These are phyloP conservation scores for Leishmania tarentolae DNA, from an alignment of 208 protist species.

Conservation along the genomic window DNA sequence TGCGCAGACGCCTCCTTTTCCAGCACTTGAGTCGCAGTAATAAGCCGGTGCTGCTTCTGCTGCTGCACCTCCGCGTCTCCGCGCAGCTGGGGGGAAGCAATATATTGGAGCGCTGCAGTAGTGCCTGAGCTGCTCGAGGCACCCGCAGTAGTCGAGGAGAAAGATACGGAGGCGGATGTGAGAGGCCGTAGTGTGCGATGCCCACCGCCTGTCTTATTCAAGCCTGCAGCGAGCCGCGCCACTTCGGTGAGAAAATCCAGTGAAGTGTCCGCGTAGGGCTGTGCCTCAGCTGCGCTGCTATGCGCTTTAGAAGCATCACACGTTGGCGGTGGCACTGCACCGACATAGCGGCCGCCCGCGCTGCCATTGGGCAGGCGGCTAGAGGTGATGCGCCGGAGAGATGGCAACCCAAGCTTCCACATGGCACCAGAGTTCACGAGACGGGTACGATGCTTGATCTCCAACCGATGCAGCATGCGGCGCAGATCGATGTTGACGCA, in stretches of 20 bases:
- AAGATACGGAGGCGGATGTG: neutral
- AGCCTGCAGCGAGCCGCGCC: neutral
- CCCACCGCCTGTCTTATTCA: neutral
- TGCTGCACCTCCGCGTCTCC: neutral
- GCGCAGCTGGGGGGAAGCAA: neutral
- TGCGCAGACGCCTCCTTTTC: slow-evolving; percentile 43
- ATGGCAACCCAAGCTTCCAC: slow-evolving; percentile 35
- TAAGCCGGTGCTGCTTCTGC: slow-evolving; percentile 38
- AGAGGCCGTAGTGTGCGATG: neutral
- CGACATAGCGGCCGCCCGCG: neutral
- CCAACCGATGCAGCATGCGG: slow-evolving; percentile 30
- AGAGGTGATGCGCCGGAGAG: slow-evolving; percentile 8
- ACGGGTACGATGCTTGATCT: slow-evolving; percentile 39
- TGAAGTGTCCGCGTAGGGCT: slow-evolving; percentile 4
- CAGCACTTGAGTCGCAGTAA: slow-evolving; percentile 47
- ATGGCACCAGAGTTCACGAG: slow-evolving; percentile 45
- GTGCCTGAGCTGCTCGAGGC: neutral
- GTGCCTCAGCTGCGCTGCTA: neutral
- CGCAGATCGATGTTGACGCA: slow-evolving; percentile 39
- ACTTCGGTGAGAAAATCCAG: slow-evolving; percentile 12
- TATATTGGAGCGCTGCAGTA: neutral
- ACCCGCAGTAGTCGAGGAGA: neutral
- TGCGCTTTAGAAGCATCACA: neutral
- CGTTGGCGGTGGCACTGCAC: neutral
- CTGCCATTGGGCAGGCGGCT: neutral